phyloP scores from a whole-genome alignment of 2,329 filamentous ascomycete genomes.

The Aureobasidium sp. region DNA sequence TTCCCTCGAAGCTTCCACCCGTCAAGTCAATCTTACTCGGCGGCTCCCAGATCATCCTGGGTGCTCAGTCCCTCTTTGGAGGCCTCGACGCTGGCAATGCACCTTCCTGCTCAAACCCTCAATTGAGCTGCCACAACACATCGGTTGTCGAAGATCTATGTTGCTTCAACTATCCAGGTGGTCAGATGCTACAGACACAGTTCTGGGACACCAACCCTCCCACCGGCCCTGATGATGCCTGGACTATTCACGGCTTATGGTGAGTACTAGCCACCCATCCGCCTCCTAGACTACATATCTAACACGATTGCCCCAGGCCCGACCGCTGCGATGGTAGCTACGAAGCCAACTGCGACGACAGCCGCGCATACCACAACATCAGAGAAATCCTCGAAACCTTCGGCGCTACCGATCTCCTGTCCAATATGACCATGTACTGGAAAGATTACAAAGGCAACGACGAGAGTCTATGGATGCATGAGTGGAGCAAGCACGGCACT shows the following conservation, averaged over 20 bases:
- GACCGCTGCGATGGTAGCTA: conserved; percentile 30
- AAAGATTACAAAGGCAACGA: conserved; percentile 29
- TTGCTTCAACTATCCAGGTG: conserved; percentile 78
- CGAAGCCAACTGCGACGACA: conserved; percentile 25
- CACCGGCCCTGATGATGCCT: conserved; percentile 27
- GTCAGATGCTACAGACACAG: conserved; percentile 37
- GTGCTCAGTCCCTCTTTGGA: conserved; percentile 6
- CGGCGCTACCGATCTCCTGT: conserved; percentile 26
- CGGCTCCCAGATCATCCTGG: conserved; percentile 14
- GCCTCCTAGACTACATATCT: too few species aligned
- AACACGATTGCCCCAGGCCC: too few species aligned
- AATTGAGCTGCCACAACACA: conserved; percentile 71
- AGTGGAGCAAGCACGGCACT: conserved; percentile 33
- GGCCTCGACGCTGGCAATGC: conserved; percentile 16
- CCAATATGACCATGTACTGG: conserved; percentile 31
- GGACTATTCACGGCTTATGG: conserved; percentile 32
- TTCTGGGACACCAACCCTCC: conserved; percentile 32
- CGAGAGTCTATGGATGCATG: conserved; percentile 27
- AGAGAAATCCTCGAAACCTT: conserved; percentile 26
- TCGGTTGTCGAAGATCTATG: conserved; percentile 70
- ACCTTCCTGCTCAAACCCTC: conserved; percentile 41
- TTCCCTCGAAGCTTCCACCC: neutral
- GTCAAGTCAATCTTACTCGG: conserved; percentile 17
- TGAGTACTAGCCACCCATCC: too few species aligned
- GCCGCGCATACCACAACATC: conserved; percentile 28